phyloP scores from a whole-genome alignment of 805 yeast genomes.

The Teunomyces panamensis region DNA sequence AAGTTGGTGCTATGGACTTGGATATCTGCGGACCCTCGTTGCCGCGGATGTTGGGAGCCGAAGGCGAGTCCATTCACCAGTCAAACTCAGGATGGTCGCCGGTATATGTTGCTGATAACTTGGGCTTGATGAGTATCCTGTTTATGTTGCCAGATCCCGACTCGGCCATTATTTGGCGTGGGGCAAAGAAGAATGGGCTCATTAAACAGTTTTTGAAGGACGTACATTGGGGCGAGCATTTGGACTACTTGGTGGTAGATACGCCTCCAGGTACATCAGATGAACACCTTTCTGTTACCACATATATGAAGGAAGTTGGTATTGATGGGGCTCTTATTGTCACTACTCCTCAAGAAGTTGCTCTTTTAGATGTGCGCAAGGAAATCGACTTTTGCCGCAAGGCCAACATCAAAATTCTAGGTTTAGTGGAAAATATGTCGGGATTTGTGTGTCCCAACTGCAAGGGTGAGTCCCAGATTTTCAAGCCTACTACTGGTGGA shows the following conservation, averaged over 20 bases:
- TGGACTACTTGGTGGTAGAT: conserved; percentile 86
- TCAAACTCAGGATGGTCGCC: conserved; percentile 96
- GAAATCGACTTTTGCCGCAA: conserved; percentile 93
- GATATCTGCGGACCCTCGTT: conserved; percentile 98
- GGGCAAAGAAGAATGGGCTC: conserved; percentile 89
- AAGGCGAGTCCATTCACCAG: conserved; percentile 79
- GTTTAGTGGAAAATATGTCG: conserved; percentile 95
- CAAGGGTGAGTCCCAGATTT: conserved; percentile 83
- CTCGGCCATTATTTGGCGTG: conserved; percentile 95
- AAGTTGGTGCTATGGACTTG: conserved; percentile 94
- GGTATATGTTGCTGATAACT: conserved; percentile 89
- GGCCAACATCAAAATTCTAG: conserved; percentile 81
- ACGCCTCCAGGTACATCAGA: conserved; percentile 99
- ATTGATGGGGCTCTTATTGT: conserved; percentile 94
- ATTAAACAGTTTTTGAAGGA: conserved; percentile 92
- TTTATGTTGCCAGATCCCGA: conserved; percentile 92
- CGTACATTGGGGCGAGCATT: conserved; percentile 84
- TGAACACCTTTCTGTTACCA: conserved; percentile 89
- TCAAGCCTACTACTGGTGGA: conserved; percentile 96
- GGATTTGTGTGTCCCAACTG: conserved; percentile 98
- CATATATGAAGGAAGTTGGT: conserved; percentile 83
- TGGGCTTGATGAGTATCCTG: conserved; percentile 93
- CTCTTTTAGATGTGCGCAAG: conserved; percentile 89
- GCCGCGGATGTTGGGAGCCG: conserved; percentile 92
- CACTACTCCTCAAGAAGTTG: conserved; percentile 98